These are phyloP conservation scores for Aspergillus felis DNA, from an alignment of 2,329 filamentous ascomycete species.

Conservation along the genomic window DNA sequence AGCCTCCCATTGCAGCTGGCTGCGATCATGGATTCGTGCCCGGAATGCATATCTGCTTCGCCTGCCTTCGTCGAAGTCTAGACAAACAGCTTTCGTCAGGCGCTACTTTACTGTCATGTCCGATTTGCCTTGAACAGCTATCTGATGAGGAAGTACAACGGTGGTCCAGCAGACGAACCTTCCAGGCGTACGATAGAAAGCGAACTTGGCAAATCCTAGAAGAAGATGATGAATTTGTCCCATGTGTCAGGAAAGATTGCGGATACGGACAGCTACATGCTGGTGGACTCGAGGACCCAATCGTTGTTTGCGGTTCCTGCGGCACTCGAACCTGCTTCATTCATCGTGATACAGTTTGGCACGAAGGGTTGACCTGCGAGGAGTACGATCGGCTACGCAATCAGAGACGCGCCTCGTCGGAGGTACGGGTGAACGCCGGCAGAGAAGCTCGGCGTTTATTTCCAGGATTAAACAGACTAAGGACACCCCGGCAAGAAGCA, in stretches of 20 bases:
- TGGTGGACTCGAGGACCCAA: slow-evolving; percentile 12
- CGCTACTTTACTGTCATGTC: slow-evolving; percentile 7
- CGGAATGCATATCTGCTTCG: slow-evolving; percentile 9
- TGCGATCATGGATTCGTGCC: slow-evolving; percentile 13
- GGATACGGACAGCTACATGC: slow-evolving; percentile 16
- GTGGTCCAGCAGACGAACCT: slow-evolving; percentile 14
- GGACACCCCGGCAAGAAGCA: not conserved
- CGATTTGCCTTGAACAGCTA: slow-evolving; percentile 12
- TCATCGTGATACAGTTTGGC: slow-evolving; percentile 13
- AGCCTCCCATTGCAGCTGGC: slow-evolving; percentile 10
- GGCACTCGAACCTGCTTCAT: slow-evolving; percentile 15
- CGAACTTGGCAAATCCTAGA: slow-evolving; percentile 13
- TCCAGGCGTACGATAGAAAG: slow-evolving; percentile 10
- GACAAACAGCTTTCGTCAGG: slow-evolving; percentile 10
- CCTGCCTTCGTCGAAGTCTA: slow-evolving; percentile 13
- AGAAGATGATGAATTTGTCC: slow-evolving; percentile 14
- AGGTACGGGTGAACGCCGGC: not conserved
- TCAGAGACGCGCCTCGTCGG: not conserved
- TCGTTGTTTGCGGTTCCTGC: slow-evolving; percentile 14
- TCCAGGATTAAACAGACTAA: not conserved
- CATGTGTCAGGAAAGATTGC: slow-evolving; percentile 11
- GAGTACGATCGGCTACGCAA: slow-evolving; percentile 9
- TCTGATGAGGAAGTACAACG: slow-evolving; percentile 11
- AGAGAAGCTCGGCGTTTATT: not conserved
- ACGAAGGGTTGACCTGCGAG: slow-evolving; percentile 15